Evolutionary conservation across 1,284 basidiomycete genomes (phyloP).

Genomic region (Ustilago trichophora): DNA sequence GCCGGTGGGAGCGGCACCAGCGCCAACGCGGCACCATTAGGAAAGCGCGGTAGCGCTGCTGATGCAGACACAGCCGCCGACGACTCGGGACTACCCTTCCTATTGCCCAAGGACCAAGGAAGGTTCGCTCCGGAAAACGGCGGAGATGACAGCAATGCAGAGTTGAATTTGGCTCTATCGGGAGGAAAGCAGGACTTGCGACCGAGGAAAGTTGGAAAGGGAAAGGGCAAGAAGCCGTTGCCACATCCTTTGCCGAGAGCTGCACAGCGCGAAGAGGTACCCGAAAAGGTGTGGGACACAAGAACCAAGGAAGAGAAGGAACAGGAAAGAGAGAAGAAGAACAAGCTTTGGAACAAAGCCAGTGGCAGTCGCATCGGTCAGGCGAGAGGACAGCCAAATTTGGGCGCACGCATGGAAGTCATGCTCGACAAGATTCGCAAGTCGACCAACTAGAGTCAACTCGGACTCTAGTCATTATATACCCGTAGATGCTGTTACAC

Average conservation of each 20-base stretch:
- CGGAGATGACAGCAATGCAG: constrained; percentile 8
- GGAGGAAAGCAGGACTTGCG: constrained; percentile 38
- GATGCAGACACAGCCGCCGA: neutral
- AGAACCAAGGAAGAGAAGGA: constrained; percentile 52
- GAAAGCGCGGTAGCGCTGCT: constrained; percentile 22
- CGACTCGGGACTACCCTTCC: constrained; percentile 17
- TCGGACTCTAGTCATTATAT: constrained; percentile 4
- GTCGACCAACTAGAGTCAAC: constrained; percentile 6
- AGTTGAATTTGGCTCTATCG: constrained; percentile 3
- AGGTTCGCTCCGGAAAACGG: constrained; percentile 53
- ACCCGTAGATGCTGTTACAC: too few species aligned
- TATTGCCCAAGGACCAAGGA: constrained; percentile 32
- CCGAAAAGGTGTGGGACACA: constrained; percentile 19
- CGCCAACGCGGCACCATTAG: constrained; percentile 27
- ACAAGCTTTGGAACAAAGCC: constrained; percentile 59
- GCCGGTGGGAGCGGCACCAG: constrained; percentile 2
- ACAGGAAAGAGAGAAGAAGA: constrained; percentile 47
- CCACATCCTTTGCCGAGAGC: constrained; percentile 36
- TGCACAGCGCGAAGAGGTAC: neutral
- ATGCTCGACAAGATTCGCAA: constrained; percentile 63
- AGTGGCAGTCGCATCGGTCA: constrained; percentile 54
- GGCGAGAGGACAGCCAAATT: constrained; percentile 61
- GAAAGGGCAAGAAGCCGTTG: constrained; percentile 30
- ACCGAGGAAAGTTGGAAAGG: constrained; percentile 15
- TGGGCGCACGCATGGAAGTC: constrained; percentile 62